A percentile compares a stretch with the other conserved stretches of the same genome.
Evolutionary conservation across 768 basidiomycete genomes (phyloP).

Genomic region (Suillus fuscotomentosus): DNA sequence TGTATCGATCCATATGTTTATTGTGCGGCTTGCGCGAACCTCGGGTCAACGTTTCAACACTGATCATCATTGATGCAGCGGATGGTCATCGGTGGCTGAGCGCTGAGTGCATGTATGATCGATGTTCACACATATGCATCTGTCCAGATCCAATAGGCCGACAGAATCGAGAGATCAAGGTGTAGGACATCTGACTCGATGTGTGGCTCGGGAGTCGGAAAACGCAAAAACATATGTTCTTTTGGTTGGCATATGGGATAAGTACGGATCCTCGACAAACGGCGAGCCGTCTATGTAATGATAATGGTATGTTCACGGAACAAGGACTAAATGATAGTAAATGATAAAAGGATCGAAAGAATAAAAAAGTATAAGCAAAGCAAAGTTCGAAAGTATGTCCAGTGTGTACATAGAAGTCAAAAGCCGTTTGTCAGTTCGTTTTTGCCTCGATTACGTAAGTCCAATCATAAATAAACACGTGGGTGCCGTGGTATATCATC

Average conservation of each 20-base stretch:
- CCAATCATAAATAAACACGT: constrained; percentile 22
- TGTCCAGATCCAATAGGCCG: background rate
- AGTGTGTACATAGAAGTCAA: constrained; percentile 23
- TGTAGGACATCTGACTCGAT: background rate
- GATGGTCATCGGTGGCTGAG: background rate
- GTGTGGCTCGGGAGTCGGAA: too few relatives aligned
- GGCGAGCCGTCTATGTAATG: background rate
- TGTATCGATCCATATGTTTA: background rate
- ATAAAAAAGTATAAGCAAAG: constrained; percentile 4
- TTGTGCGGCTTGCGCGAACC: background rate
- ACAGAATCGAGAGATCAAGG: background rate
- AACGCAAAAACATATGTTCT: background rate
- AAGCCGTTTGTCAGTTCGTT: constrained; percentile 15
- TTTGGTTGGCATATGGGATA: constrained; percentile 16
- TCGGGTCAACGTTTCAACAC: background rate
- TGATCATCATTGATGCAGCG: too few relatives aligned
- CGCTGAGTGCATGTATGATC: background rate
- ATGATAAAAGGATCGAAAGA: constrained; percentile 12
- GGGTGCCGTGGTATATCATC: constrained; percentile 23
- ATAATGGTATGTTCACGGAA: constrained; percentile 12
- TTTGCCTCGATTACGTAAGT: constrained; percentile 9
- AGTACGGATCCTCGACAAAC: constrained; percentile 6
- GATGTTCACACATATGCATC: background rate
- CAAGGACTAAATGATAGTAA: constrained; percentile 27
- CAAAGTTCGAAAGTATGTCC: constrained; percentile 12